phyloP scores from a whole-genome alignment of 2,329 filamentous ascomycete species.

The Parasarocladium wereldwijsianum region DNA sequence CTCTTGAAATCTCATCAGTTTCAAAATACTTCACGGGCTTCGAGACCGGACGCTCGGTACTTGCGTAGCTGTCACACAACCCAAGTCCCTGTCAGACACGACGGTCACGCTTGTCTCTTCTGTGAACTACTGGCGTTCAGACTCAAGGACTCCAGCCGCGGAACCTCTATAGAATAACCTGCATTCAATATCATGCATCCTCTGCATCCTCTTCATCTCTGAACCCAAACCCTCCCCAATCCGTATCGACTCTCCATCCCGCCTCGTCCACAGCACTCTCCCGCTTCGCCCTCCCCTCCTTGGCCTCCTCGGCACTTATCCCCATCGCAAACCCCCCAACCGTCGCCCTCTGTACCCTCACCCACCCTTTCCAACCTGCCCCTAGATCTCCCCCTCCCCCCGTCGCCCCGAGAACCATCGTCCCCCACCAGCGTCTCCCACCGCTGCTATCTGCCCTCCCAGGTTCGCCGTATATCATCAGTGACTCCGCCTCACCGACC shows the following conservation, averaged over 20 bases:
- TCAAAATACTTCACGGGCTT: too few relatives aligned
- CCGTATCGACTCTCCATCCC: conserved; percentile 31
- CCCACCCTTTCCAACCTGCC: conserved; percentile 31
- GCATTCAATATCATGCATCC: neutral
- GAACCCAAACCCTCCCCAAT: conserved; percentile 35
- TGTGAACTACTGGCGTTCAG: too few relatives aligned
- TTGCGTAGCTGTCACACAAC: too few relatives aligned
- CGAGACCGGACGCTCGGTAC: too few relatives aligned
- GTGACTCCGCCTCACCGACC: conserved; percentile 25
- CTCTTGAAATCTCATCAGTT: too few relatives aligned
- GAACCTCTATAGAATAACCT: too few relatives aligned
- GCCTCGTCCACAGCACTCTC: conserved; percentile 24
- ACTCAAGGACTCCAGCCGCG: too few relatives aligned
- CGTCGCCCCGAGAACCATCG: conserved; percentile 31
- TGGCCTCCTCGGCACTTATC: conserved; percentile 28
- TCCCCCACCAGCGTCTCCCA: conserved; percentile 41
- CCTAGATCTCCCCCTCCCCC: conserved; percentile 17
- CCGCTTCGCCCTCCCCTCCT: conserved; percentile 23
- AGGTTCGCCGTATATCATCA: conserved; percentile 33
- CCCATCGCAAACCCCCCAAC: conserved; percentile 23
- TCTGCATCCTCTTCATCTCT: conserved; percentile 4
- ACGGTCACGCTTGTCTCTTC: too few relatives aligned
- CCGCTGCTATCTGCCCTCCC: conserved; percentile 26
- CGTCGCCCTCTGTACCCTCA: conserved; percentile 30
- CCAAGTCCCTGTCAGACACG: too few relatives aligned